Evolutionary conservation across 2,329 filamentous ascomycete species (phyloP).

Genomic region (Aureobasidium sp.): DNA sequence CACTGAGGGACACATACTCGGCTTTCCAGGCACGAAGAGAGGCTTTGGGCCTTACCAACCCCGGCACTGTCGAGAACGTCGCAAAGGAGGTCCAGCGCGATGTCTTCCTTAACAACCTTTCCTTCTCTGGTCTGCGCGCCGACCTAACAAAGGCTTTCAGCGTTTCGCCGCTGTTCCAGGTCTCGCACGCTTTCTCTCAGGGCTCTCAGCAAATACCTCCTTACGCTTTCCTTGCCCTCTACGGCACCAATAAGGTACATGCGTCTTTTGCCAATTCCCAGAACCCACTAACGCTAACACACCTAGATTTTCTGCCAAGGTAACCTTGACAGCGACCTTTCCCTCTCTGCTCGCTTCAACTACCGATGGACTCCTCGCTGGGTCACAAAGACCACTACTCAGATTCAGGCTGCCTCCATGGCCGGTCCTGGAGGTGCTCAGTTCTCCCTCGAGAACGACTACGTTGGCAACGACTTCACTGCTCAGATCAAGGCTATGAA

Average conservation of each 20-base stretch:
- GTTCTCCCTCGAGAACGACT: conserved; percentile 92
- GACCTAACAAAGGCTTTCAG: conserved; percentile 96
- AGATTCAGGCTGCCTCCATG: conserved; percentile 53
- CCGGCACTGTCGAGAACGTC: conserved; percentile 84
- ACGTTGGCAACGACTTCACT: conserved; percentile 86
- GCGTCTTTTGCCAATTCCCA: background rate
- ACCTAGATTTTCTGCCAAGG: conserved; percentile 86
- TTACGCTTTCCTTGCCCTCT: conserved; percentile 90
- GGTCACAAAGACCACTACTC: conserved; percentile 80
- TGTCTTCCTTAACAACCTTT: conserved; percentile 91
- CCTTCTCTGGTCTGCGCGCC: conserved; percentile 92
- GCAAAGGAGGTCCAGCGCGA: conserved; percentile 90
- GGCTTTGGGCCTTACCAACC: conserved; percentile 82
- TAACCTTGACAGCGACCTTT: conserved; percentile 87
- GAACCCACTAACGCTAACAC: conserved; percentile 16
- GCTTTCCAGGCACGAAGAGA: conserved; percentile 80
- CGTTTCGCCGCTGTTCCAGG: conserved; percentile 88
- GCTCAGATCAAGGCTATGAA: conserved; percentile 91
- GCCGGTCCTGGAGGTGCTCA: conserved; percentile 68
- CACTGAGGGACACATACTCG: conserved; percentile 59
- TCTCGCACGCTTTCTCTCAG: conserved; percentile 94
- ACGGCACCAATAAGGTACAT: conserved; percentile 79
- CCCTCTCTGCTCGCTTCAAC: conserved; percentile 84
- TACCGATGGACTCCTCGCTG: conserved; percentile 76
- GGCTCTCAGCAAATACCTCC: conserved; percentile 83